These are phyloP conservation scores for Corchorus capsularis DNA, from an alignment of 345 rosid genomes.

Conservation along the genomic window DNA sequence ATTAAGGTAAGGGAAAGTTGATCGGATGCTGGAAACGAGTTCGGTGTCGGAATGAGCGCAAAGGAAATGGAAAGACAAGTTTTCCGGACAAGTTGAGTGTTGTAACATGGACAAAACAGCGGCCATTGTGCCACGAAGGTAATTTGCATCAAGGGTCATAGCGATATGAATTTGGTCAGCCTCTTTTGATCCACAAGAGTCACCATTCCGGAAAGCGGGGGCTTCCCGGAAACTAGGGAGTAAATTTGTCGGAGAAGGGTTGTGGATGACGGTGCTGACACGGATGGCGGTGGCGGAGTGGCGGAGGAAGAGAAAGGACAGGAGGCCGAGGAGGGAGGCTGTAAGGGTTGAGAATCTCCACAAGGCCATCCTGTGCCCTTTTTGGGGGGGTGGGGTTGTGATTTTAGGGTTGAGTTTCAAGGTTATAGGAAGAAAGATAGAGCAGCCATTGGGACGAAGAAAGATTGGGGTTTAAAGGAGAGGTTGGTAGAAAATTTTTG, in stretches of 20 bases:
- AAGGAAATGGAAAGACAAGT: slow-evolving; percentile 67
- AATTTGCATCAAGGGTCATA: slow-evolving; percentile 71
- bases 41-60: slow-evolving; percentile 40
- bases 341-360: slow-evolving; percentile 40
- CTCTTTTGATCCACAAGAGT: slow-evolving; percentile 36
- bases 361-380: slow-evolving; percentile 62
- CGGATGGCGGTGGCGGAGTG: slow-evolving; percentile 38
- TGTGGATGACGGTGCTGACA: slow-evolving; percentile 34
- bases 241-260: slow-evolving; percentile 28
- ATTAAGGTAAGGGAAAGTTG: slow-evolving; percentile 59
- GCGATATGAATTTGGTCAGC: slow-evolving; percentile 49
- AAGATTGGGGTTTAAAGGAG: not conserved
- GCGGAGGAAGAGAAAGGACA: slow-evolving; percentile 56
- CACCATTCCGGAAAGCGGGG: slow-evolving; percentile 55
- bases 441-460: not conserved
- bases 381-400: not conserved
- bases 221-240: slow-evolving; percentile 58
- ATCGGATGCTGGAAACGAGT: slow-evolving; percentile 45
- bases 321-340: slow-evolving; percentile 55
- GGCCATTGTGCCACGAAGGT: slow-evolving; percentile 72
- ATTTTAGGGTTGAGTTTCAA: not conserved
- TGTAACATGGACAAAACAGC: slow-evolving; percentile 62
- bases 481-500: not conserved
- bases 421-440: not conserved
- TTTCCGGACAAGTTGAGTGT: slow-evolving; percentile 61